These are phyloP conservation scores for Sistotremastrum suecicum DNA, from an alignment of 768 basidiomycete genomes.

Conservation along the genomic window DNA sequence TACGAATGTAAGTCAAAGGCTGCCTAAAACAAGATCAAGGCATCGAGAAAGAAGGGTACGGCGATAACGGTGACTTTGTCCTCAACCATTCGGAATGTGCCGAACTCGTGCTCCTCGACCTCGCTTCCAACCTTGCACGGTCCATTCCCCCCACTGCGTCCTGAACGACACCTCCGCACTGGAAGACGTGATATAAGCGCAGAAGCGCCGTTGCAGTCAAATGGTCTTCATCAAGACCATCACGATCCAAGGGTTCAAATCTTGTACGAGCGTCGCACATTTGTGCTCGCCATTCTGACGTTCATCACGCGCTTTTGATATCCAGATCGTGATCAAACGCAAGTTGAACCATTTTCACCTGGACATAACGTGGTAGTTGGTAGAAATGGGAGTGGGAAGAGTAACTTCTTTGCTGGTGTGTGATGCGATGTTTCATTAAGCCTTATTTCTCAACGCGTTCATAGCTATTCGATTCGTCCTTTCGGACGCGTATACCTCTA, in stretches of 20 bases:
- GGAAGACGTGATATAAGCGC: no score
- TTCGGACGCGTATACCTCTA: conserved; percentile 93
- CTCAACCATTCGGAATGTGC: no score
- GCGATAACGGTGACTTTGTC: no score
- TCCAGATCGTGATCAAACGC: conserved; percentile 73
- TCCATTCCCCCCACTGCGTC: conserved; percentile 7
- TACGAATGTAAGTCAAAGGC: no score
- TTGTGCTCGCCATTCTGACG: neutral
- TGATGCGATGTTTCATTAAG: neutral
- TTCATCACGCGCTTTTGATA: conserved; percentile 1
- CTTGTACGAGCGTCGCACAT: conserved; percentile 40
- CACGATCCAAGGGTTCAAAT: conserved; percentile 94
- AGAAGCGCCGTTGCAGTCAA: neutral
- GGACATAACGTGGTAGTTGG: conserved; percentile 95
- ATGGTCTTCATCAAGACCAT: conserved; percentile 55
- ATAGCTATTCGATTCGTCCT: conserved; percentile 93
- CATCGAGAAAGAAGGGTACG: no score
- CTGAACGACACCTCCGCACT: neutral
- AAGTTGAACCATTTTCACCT: conserved; percentile 89
- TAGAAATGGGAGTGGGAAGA: conserved; percentile 95
- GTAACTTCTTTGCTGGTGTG: conserved; percentile 93
- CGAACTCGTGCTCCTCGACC: conserved; percentile 29
- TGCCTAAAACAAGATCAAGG: no score
- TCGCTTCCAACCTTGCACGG: conserved; percentile 54
- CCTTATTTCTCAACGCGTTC: neutral